These are phyloP conservation scores for Galerina marginata DNA, from an alignment of 768 basidiomycete genomes.

Conservation along the genomic window DNA sequence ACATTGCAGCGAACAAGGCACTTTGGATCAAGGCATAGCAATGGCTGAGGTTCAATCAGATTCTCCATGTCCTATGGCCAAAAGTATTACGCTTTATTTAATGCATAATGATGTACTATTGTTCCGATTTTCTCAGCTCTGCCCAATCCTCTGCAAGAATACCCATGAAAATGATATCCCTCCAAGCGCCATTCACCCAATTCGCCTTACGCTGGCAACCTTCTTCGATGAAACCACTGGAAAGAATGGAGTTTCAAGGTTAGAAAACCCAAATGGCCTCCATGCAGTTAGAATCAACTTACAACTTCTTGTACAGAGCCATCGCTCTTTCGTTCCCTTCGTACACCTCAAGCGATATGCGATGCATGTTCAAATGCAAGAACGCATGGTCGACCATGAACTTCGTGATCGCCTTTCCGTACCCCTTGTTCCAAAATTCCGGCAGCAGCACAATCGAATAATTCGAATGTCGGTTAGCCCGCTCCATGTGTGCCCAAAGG, in stretches of 20 bases:
- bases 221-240: slow-evolving; percentile 19
- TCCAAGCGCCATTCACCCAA: slow-evolving; percentile 18
- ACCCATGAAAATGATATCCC: slow-evolving; percentile 19
- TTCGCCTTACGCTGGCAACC: slow-evolving; percentile 14
- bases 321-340: slow-evolving; percentile 18
- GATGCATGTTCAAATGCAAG: slow-evolving; percentile 19
- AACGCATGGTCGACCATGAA: slow-evolving; percentile 21
- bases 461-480: slow-evolving; percentile 8
- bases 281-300: background rate
- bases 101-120: background rate
- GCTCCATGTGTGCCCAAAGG: slow-evolving; percentile 13
- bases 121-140: background rate
- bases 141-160: slow-evolving; percentile 17
- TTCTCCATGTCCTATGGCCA: too few relatives aligned
- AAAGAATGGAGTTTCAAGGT: background rate
- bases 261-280: background rate
- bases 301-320: slow-evolving; percentile 16
- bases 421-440: slow-evolving; percentile 15
- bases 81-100: background rate
- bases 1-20: slow-evolving; percentile 5
- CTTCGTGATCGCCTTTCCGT: slow-evolving; percentile 15
- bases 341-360: slow-evolving; percentile 18
- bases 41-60: too few relatives aligned
- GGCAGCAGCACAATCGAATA: slow-evolving; percentile 15
- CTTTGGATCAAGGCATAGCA: slow-evolving; percentile 5